A percentile compares a stretch with the other conserved stretches of the same genome.
phyloP scores from a whole-genome alignment of 768 basidiomycete genomes.

The Leccinellum albellum region DNA sequence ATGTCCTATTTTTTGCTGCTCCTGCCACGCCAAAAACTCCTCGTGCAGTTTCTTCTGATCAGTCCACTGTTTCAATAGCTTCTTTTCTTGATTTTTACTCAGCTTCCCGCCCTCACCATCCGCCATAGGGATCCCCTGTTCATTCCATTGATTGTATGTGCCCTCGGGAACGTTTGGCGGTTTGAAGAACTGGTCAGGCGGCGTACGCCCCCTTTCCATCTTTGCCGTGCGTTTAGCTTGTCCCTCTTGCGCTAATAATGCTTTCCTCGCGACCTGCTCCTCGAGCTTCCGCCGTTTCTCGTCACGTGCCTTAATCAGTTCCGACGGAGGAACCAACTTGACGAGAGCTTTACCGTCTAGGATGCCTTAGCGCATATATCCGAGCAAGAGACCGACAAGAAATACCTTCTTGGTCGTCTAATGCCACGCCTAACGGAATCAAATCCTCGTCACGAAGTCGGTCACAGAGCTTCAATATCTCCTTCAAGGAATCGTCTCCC shows the following conservation, averaged over 20 bases:
- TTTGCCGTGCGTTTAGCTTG: constrained; percentile 67
- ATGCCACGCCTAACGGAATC: constrained; percentile 89
- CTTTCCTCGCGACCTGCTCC: constrained; percentile 79
- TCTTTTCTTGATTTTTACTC: constrained; percentile 78
- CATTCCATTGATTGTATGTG: constrained; percentile 81
- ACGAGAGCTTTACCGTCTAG: constrained; percentile 92
- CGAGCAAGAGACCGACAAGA: constrained; percentile 12
- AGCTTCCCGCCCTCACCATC: constrained; percentile 82
- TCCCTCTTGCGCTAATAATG: constrained; percentile 60
- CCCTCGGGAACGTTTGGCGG: constrained; percentile 74
- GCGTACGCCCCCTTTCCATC: constrained; percentile 78
- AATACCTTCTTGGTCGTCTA: constrained; percentile 93
- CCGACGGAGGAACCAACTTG: constrained; percentile 81
- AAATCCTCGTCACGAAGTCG: constrained; percentile 85
- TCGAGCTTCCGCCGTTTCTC: constrained; percentile 76
- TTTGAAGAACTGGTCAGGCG: constrained; percentile 78
- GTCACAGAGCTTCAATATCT: constrained; percentile 86
- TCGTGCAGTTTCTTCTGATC: constrained; percentile 77
- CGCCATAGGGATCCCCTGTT: constrained; percentile 78
- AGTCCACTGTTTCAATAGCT: constrained; percentile 66
- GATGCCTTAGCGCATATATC: not conserved
- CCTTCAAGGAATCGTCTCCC: constrained; percentile 60
- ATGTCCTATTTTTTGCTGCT: constrained; percentile 16
- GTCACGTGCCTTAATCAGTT: constrained; percentile 80
- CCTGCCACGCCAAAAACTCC: constrained; percentile 60